These are phyloP conservation scores for Saccharomyces hybrid DNA, from an alignment of 1,139 yeast species.

Conservation along the genomic window DNA sequence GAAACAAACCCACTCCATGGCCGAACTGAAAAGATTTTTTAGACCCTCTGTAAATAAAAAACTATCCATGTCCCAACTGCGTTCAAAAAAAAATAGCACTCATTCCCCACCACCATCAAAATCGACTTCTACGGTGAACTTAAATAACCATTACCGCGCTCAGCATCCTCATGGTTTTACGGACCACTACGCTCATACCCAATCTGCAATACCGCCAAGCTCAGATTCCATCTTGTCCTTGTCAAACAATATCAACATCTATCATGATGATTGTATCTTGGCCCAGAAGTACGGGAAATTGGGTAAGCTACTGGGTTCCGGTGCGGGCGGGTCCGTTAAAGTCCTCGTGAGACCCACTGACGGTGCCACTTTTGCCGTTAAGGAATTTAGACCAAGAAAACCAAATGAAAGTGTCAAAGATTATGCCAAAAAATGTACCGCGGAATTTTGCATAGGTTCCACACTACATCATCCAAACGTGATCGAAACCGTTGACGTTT, in stretches of 20 bases:
- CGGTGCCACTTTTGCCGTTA: constrained; percentile 85
- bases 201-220: constrained; percentile 33
- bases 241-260: constrained; percentile 33
- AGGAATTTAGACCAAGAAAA: constrained; percentile 85
- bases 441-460: constrained; percentile 95
- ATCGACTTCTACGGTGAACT: constrained; percentile 10
- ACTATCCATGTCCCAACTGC: constrained; percentile 12
- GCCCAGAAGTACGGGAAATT: constrained; percentile 82
- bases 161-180: constrained; percentile 11
- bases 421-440: constrained; percentile 90
- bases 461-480: constrained; percentile 91
- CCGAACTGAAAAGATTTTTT: constrained; percentile 67
- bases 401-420: constrained; percentile 80
- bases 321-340: constrained; percentile 97
- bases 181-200: constrained; percentile 29
- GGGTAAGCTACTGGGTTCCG: constrained; percentile 88
- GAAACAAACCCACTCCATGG: constrained; percentile 51
- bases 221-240: constrained; percentile 31
- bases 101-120: constrained; percentile 9
- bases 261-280: constrained; percentile 55
- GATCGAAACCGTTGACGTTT: constrained; percentile 85
- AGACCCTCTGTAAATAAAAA: constrained; percentile 28
- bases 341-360: constrained; percentile 77
- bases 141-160: constrained; percentile 3
- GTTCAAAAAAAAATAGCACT: constrained; percentile 9